phyloP scores from a whole-genome alignment of 1,139 yeast genomes.

The Candida gigantensis region DNA sequence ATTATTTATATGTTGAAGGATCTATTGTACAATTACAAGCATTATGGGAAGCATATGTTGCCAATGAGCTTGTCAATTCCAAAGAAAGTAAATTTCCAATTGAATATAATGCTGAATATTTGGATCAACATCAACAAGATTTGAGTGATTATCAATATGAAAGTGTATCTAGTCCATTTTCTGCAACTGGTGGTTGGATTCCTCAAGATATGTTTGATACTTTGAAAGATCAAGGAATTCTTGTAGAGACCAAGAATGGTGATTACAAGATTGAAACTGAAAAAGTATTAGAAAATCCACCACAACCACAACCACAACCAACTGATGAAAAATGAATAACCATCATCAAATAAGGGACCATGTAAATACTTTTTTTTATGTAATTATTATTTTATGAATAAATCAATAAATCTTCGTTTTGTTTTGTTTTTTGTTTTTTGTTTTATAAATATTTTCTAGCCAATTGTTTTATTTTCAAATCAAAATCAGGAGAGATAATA shows the following conservation, averaged over 20 bases:
- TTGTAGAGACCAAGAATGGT: constrained; percentile 41
- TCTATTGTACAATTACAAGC: constrained; percentile 70
- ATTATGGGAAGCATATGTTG: constrained; percentile 72
- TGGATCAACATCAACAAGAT: constrained; percentile 56
- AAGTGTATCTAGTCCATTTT: constrained; percentile 73
- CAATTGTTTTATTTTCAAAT: constrained; percentile 65
- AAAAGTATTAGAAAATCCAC: constrained; percentile 31
- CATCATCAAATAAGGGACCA: background rate
- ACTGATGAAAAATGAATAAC: constrained; percentile 6
- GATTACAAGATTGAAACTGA: constrained; percentile 42
- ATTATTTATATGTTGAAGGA: constrained; percentile 65
- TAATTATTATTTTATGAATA: no score
- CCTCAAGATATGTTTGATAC: constrained; percentile 89
- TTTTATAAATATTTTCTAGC: constrained; percentile 72
- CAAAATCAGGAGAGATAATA: constrained; percentile 74
- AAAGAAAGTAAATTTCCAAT: constrained; percentile 57
- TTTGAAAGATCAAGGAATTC: constrained; percentile 64
- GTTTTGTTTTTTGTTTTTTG: no score
- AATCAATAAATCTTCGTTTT: background rate
- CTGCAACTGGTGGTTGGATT: constrained; percentile 93
- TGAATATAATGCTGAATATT: constrained; percentile 53
- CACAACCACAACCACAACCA: no score
- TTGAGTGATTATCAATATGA: constrained; percentile 69
- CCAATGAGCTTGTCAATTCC: constrained; percentile 57
- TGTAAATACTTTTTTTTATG: background rate